Conservation (phyloP, 2,329 filamentous ascomycete genomes). For the Elsinoe fawcettii region DNA sequence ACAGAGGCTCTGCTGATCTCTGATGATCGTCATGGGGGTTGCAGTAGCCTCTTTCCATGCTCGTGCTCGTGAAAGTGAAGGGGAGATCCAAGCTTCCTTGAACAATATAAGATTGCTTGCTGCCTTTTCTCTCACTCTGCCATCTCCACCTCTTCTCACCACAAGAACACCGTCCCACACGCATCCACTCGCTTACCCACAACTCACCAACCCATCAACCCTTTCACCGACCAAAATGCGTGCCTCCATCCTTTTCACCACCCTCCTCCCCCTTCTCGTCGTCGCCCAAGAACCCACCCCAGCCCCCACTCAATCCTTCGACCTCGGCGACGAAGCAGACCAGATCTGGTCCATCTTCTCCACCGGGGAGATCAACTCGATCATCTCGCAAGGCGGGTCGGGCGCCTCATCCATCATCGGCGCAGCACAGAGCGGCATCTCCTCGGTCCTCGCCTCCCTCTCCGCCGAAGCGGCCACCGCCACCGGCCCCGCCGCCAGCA, state of each 20-base stretch:
- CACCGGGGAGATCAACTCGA: not conserved
- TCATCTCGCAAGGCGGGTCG: not conserved
- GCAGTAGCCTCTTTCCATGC: conserved; percentile 9
- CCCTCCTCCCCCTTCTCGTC: conserved; percentile 12
- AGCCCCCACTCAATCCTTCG: not conserved
- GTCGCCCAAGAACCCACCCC: conserved; percentile 5
- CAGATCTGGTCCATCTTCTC: conserved; percentile 12
- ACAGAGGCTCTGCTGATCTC: not conserved
- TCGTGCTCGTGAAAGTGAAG: conserved; percentile 5
- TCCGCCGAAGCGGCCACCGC: conserved; percentile 11
- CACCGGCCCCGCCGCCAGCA: not conserved
- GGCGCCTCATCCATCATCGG: conserved; percentile 1
- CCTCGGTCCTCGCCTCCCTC: not conserved
- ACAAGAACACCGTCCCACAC: too few species aligned
- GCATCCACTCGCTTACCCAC: too few species aligned
- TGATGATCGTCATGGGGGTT: conserved; percentile 7
- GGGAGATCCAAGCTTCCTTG: not conserved
- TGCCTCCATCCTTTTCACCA: not conserved
- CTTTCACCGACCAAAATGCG: not conserved
- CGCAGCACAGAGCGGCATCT: not conserved
- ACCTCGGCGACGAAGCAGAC: not conserved
- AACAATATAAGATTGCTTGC: conserved; percentile 11
- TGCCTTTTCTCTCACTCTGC: not conserved
- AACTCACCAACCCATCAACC: not conserved
- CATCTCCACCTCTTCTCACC: not conserved